phyloP scores from a whole-genome alignment of 169 alveolate species.

The Neospora caninum region DNA sequence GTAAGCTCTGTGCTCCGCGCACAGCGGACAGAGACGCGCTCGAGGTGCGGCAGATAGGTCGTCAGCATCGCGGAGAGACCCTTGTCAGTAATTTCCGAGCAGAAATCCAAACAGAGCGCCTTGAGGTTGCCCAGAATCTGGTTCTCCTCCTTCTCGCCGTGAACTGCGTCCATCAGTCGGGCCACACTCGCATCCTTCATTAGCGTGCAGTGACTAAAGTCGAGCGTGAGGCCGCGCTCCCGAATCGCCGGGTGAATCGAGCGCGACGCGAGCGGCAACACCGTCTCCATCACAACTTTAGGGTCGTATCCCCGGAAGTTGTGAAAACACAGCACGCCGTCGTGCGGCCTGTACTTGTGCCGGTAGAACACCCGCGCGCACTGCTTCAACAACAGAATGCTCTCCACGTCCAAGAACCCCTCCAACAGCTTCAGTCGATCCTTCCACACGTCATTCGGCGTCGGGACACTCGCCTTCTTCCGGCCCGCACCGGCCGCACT shows the following conservation, averaged over 20 bases:
- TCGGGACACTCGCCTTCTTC: background rate
- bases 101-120: conserved; percentile 82
- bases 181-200: conserved; percentile 83
- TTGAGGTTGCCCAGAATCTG: conserved; percentile 77
- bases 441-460: conserved; percentile 68
- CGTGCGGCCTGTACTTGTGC: conserved; percentile 69
- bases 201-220: conserved; percentile 82
- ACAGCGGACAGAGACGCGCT: conserved; percentile 82
- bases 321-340: conserved; percentile 60
- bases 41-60: conserved; percentile 83
- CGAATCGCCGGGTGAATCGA: conserved; percentile 66
- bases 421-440: conserved; percentile 59
- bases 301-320: conserved; percentile 71
- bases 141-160: conserved; percentile 73
- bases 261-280: conserved; percentile 68
- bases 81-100: conserved; percentile 86
- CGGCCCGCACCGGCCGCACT: background rate
- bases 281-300: conserved; percentile 66
- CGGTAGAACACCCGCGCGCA: conserved; percentile 62
- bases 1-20: conserved; percentile 83
- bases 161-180: conserved; percentile 77
- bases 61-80: conserved; percentile 85
- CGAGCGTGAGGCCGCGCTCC: conserved; percentile 72
- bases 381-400: conserved; percentile 67
- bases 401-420: conserved; percentile 67